Evolutionary conservation across 169 alveolate genomes (phyloP), one percentile per base, ranked within the genome.

Genomic region (Eimeria falciformis): DNA sequence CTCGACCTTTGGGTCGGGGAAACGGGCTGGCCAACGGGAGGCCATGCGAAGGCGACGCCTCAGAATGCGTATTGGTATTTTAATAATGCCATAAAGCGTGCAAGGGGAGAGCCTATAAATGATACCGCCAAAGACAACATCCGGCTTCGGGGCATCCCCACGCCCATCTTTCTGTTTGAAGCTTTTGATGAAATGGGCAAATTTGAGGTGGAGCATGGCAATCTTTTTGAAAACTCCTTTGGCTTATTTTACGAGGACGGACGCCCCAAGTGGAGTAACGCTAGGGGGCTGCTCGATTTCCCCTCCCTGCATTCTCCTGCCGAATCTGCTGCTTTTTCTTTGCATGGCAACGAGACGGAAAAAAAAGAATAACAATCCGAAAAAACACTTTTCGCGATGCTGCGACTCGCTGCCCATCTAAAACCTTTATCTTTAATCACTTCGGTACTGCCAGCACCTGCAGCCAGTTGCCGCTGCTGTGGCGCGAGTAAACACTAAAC

Each of bases 1-100:
- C 37, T 84, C 55, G 83, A 84, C 50, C 40, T 84, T n/a, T 84
- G 91, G 91, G 50, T 84, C 4, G 91, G 91, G n/a, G 91, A 84
- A 27, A 84, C 91, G n/a, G 91, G 91, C 12, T 84, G 91, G 91
- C 91, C 91, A 4, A 14, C 83, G 21, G 68, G 75, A 25, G 83
- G 62, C 27, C 43, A 43, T 9, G 53, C 84, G 40, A 46, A 75
- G 14, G 91, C 91, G 7, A 84, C 83, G 45, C 81, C 47, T 9
- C 23, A 66, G 73, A 84, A 84, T 66, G 82, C 91, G 37, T 62
- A 7, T 55, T 65, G 9, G 25, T 84, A 65, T 47, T 17, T 21
- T 1, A 65, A 66, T 18, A 73, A 84, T n/a, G 69, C 29, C 25
- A 75, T 84, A 2, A 62, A 29, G 83, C 29, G 91, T 7, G 82